phyloP scores from a whole-genome alignment of 805 yeast genomes.

The Hermanozyma aechmeae region DNA sequence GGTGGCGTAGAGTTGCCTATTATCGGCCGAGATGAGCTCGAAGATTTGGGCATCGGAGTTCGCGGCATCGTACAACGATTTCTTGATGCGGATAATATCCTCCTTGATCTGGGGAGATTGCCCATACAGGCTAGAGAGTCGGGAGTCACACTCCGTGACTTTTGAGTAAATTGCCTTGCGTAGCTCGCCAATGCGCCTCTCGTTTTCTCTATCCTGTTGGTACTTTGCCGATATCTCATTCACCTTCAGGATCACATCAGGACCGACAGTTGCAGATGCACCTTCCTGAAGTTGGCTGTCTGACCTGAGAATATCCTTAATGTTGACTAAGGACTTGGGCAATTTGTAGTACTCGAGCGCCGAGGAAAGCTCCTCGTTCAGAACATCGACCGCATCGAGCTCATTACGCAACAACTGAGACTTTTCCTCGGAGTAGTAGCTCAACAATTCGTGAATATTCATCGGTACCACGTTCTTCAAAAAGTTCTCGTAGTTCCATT shows the following conservation, averaged over 20 bases:
- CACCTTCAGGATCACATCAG: constrained; percentile 4
- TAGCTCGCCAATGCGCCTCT: constrained; percentile 15
- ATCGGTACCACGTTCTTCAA: constrained; percentile 79
- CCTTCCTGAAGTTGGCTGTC: constrained; percentile 1
- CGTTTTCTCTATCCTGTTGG: constrained; percentile 27
- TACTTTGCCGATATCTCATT: constrained; percentile 16
- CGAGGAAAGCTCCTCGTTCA: constrained; percentile 70
- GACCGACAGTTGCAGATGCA: constrained; percentile 1
- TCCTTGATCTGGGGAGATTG: constrained; percentile 26
- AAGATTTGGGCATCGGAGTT: constrained; percentile 48
- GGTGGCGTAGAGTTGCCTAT: constrained; percentile 14
- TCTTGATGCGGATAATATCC: constrained; percentile 48
- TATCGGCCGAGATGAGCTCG: constrained; percentile 31
- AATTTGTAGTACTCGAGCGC: constrained; percentile 73
- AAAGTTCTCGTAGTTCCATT: constrained; percentile 37
- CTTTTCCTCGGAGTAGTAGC: constrained; percentile 83
- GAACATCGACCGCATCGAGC: constrained; percentile 64
- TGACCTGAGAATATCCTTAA: constrained; percentile 32
- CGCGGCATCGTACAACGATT: constrained; percentile 53
- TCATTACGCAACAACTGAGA: constrained; percentile 68
- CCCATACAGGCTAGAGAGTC: not conserved
- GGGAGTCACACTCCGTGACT: not conserved
- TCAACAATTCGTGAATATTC: constrained; percentile 77
- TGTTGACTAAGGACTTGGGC: constrained; percentile 53
- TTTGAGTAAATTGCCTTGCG: constrained; percentile 32